Base-by-base conservation (phyloP, 495 filamentous ascomycete genomes). In the Aspergillus asperescens region DNA sequence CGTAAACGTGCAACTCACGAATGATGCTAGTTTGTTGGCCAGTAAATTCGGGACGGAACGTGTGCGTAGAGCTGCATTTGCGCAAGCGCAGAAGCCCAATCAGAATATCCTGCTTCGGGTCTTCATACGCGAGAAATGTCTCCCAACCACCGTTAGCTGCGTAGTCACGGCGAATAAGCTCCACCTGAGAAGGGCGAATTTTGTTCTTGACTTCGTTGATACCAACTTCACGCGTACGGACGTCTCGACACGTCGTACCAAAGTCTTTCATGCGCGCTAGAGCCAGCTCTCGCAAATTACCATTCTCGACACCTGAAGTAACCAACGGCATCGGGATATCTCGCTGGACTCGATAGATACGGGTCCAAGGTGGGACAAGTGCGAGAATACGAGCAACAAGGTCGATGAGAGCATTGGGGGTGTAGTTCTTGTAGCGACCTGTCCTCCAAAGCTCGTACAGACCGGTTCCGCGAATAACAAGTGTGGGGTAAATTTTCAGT, bases 151-250 rank as follows among this genome's bases (percentile, higher is more conserved):
- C 88, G 64, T 97, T 98, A 48, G 93, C 93, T 0, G 82, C 77
- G 65, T 98, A 98, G 73, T 98, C 93, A 38, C 93, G 81, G 23
- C 93, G 87, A n/a, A 97, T 84, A 29, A 97, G 84, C 76, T 98
- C 93, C 50, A 98, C 87, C 69, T 98, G 93, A 52, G 88, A 90
- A 0, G 93, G 93, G 7, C 93, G 82, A 58, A 97, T 96, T 76
- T 95, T 96, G 73, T 98, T 82, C 71, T 97, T 97, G 52, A 98
- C 91, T 69, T 98, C 93, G 65, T 97, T 96, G 71, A 98, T 89
- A 42, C 93, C 93, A 48, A 98, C 93, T 73, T 98, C 93, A 41
- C 93, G 84, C 2, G 93, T 97, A 12, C 93, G 86, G n/a, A 98
- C 94, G 60, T 98, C 93, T 51, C 93, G 89, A 65, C 93, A 98